These are phyloP conservation scores for Emydomyces testavorans DNA, from an alignment of 2,329 filamentous ascomycete species.

Conservation along the genomic window DNA sequence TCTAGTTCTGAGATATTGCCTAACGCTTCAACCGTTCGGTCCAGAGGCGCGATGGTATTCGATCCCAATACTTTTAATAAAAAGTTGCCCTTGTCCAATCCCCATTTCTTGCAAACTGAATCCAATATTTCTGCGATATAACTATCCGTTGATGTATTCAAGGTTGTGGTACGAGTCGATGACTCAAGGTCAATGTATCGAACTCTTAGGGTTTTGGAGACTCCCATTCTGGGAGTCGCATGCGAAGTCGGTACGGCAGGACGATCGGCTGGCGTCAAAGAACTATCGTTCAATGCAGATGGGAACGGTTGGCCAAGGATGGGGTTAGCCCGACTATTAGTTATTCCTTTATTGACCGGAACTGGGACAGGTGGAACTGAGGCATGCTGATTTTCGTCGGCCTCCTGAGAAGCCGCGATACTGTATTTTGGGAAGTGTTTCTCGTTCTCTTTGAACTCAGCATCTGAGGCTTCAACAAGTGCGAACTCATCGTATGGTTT, in stretches of 20 bases:
- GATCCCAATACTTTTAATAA: slow-evolving; percentile 52
- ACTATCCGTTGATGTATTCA: slow-evolving; percentile 52
- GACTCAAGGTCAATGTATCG: slow-evolving; percentile 51
- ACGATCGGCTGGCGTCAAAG: slow-evolving; percentile 37
- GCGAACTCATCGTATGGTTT: slow-evolving; percentile 58
- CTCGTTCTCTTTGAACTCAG: slow-evolving; percentile 48
- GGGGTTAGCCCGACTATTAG: slow-evolving; percentile 28
- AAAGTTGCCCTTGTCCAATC: slow-evolving; percentile 53
- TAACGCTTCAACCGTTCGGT: slow-evolving; percentile 54
- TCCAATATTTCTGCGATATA: slow-evolving; percentile 59
- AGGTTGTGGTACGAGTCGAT: slow-evolving; percentile 41
- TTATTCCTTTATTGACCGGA: slow-evolving; percentile 18
- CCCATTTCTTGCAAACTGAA: slow-evolving; percentile 49
- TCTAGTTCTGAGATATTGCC: slow-evolving; percentile 51
- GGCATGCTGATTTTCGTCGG: slow-evolving; percentile 16
- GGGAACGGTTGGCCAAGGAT: slow-evolving; percentile 38
- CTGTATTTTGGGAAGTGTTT: slow-evolving; percentile 44
- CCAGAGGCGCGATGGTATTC: slow-evolving; percentile 51
- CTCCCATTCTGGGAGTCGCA: slow-evolving; percentile 45
- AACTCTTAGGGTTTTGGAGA: slow-evolving; percentile 47
- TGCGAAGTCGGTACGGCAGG: slow-evolving; percentile 35
- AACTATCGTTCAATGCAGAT: slow-evolving; percentile 36
- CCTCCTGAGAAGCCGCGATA: slow-evolving; percentile 22
- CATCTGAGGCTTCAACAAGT: slow-evolving; percentile 47
- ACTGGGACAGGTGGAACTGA: slow-evolving; percentile 17